Conservation (phyloP, 306 rosid species). For the Sindora glabra region DNA sequence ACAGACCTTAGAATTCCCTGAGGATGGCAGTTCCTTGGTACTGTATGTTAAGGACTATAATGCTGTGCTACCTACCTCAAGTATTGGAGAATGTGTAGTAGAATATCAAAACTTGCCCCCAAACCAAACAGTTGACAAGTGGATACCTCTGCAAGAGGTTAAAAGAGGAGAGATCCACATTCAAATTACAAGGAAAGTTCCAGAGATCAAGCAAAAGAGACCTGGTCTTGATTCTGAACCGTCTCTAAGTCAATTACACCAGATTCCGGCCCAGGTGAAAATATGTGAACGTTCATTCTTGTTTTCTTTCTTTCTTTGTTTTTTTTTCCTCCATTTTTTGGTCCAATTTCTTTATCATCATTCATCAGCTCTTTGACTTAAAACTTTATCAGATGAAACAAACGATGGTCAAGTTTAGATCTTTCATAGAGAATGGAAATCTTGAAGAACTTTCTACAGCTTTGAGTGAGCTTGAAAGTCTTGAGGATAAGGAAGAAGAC, state of each 20-base stretch:
- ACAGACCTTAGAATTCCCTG: slow-evolving; percentile 87
- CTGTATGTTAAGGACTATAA: slow-evolving; percentile 89
- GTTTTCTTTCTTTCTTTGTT: too few relatives aligned
- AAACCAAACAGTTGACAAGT: slow-evolving; percentile 71
- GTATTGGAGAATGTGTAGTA: slow-evolving; percentile 78
- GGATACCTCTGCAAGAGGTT: slow-evolving; percentile 98
- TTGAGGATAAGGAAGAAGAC: slow-evolving; percentile 67
- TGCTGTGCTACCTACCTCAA: slow-evolving; percentile 62
- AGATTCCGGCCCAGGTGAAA: slow-evolving; percentile 67
- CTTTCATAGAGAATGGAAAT: slow-evolving; percentile 56
- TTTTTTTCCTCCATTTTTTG: too few relatives aligned
- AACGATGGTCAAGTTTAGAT: slow-evolving; percentile 47
- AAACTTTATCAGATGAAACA: slow-evolving; percentile 65
- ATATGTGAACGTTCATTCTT: background rate
- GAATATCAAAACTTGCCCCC: slow-evolving; percentile 84
- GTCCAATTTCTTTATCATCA: too few relatives aligned
- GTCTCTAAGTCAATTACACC: slow-evolving; percentile 59
- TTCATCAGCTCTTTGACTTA: slow-evolving; percentile 7
- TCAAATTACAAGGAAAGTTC: slow-evolving; percentile 78
- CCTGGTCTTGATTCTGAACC: slow-evolving; percentile 59
- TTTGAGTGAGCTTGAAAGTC: slow-evolving; percentile 61
- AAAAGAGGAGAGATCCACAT: slow-evolving; percentile 83
- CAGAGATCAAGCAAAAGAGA: slow-evolving; percentile 53
- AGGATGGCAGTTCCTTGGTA: slow-evolving; percentile 67
- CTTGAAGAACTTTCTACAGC: slow-evolving; percentile 52